Evolutionary conservation across 768 basidiomycete genomes (phyloP), one percentile per base, ranked within the genome.

Genomic region (Xerocomus spinulosus): DNA sequence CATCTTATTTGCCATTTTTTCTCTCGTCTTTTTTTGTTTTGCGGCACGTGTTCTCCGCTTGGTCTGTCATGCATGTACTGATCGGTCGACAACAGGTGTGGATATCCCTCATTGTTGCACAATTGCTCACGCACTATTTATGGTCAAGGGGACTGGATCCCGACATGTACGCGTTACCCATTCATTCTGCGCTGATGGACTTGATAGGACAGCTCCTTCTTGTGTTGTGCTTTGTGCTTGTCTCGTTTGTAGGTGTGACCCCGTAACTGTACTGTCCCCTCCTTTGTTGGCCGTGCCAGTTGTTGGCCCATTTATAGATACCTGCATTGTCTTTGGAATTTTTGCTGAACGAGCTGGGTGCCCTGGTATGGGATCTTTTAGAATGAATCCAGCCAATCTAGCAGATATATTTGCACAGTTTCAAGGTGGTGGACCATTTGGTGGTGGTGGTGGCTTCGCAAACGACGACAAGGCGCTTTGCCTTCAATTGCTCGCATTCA

Each of bases 91-190:
- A 47, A 4, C 59, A 95, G 92, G 83, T 87, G 23, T 63, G 75
- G 12, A 68, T 81, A 49, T 92, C 92, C 2, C 74, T 97, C 5
- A 21, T 74, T 24, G 65, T 87, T 28, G 92, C 88, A 1, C 78
- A 74, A 42, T 57, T 61, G 10, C 71, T 93, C 41, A 93, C 92
- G 2, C 68, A 79, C 36, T 82, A 80, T 61, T 76, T 96, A 23
- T 95, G 92, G 92, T 76, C 78, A 1, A 80, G 73, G 46, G 73
- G 79, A 10, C 73, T 82, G 23, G 93, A 97, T 63, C 93, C 93
- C 5, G 93, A 97, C 63, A 83, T 87, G 69, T 94, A 95, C 63
- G 92, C 92, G 2, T 70, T 97, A n/a, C 93, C 93, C 8, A 79
- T 95, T 23, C 92, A 95, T 55, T 92, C 89, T 10, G 89, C 92